Base-by-base conservation (phyloP, 176 grass and related monocot genomes). In the Oryza brachyantha region DNA sequence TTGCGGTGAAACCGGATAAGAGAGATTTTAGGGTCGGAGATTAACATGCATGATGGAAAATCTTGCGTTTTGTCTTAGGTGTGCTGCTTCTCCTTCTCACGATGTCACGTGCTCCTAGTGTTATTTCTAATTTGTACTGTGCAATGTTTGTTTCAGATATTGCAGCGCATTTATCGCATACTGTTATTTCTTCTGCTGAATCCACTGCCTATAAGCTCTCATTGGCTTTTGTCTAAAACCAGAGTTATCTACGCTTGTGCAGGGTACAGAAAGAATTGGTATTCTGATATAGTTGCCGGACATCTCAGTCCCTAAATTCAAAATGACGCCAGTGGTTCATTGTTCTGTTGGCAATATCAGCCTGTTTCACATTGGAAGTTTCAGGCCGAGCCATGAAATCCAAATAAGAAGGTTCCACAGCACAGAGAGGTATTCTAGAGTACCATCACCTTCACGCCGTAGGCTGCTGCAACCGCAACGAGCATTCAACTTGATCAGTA, bases 261-360 rank as follows among this genome's bases (percentile, higher is more conserved):
- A 89, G 82, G 77, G 5, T 85, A 70, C 77, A 77, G 12, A 65
- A 85, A 36, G 36, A 75, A 32, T 21, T 22, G n/a, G 72, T 16
- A 72, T 72, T 89, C 64, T 76, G 68, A 78, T 13, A 72, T 17
- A 72, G 59, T 46, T 31, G 8, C 16, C 38, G 84, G 36, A 24
- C 59, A 60, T 39, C 3, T 45, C 35, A 67, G 14, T 35, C 45
- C 65, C 59, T 60, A 21, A 64, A 86, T 83, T 88, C 76, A 95
- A 45, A 43, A 99, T 99, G 96, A 89, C 75, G 4, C 92, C 90
- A 16, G 78, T 89, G 63, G 79, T 93, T 76, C 75, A 99, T 70
- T 95, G 86, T 67, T 93, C 96, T 29, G 76, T 85, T 12, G 90
- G 90, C 63, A 91, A 76, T 83, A 73, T 95, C 79, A 93, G 88